Evolutionary conservation across 257 asterid genomes (phyloP).

Genomic region (Jaltomata sinuosa): DNA sequence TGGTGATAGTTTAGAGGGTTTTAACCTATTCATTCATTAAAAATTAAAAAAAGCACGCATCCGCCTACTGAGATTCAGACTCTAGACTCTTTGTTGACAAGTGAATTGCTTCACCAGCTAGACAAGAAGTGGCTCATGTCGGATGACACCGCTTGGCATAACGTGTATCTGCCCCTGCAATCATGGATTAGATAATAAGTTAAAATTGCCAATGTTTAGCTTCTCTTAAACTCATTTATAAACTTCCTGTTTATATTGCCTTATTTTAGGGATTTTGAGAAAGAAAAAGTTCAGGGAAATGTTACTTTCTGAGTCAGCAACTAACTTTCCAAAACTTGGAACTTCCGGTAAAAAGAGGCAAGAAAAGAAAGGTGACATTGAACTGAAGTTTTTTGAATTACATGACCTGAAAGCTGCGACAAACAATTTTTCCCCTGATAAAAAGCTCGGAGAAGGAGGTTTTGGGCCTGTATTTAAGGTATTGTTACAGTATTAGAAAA

Average conservation of each 20-base stretch:
- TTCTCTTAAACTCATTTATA: no score
- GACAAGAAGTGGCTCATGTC: no score
- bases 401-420: slow-evolving; percentile 4
- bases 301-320: not conserved
- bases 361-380: not conserved
- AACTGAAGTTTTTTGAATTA: not conserved
- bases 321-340: not conserved
- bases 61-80: no score
- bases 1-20: no score
- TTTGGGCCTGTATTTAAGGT: slow-evolving; percentile 33
- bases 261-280: not conserved
- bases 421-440: slow-evolving; percentile 10
- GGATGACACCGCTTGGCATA: no score
- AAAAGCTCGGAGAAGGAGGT: slow-evolving; percentile 31
- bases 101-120: no score
- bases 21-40: no score
- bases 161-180: not conserved
- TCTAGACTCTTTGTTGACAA: no score
- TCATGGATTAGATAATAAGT: not conserved
- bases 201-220: slow-evolving; percentile 8
- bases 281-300: not conserved
- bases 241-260: not conserved
- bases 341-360: not conserved
- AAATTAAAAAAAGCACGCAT: no score
- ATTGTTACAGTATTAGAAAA: not conserved